These are phyloP conservation scores for Lathyrus tuberosus DNA, from an alignment of 306 rosid genomes.

Conservation along the genomic window DNA sequence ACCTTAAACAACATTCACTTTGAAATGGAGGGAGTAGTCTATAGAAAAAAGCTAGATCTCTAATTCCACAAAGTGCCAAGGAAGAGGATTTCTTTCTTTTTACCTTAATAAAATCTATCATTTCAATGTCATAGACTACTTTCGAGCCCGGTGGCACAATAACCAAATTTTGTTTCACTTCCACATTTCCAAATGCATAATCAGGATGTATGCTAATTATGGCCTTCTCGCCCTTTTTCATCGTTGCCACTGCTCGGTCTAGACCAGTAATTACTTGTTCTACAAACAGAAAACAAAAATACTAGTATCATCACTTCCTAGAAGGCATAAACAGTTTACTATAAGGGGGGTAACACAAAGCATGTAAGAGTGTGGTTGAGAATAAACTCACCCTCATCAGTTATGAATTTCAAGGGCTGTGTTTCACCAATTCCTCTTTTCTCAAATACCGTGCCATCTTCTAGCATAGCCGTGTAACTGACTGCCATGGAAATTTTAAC, in stretches of 20 bases:
- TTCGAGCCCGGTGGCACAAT: slow-evolving; percentile 54
- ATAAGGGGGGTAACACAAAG: not conserved
- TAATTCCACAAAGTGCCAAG: not conserved
- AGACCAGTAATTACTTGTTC: slow-evolving; percentile 73
- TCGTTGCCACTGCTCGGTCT: slow-evolving; percentile 66
- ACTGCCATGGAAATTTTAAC: slow-evolving; percentile 48
- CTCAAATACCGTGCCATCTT: slow-evolving; percentile 74
- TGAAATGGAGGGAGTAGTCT: not conserved
- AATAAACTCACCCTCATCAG: slow-evolving; percentile 65
- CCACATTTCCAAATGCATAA: slow-evolving; percentile 66
- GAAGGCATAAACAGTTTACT: slow-evolving; percentile 17
- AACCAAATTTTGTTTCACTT: slow-evolving; percentile 53
- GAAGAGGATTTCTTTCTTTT: not conserved
- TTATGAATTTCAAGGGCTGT: slow-evolving; percentile 59
- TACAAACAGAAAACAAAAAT: slow-evolving; percentile 39
- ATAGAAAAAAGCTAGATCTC: not conserved
- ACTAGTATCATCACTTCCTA: slow-evolving; percentile 22
- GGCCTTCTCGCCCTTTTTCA: slow-evolving; percentile 75
- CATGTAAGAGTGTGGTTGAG: slow-evolving; percentile 1
- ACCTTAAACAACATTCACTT: too few relatives aligned
- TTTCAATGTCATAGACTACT: slow-evolving; percentile 61
- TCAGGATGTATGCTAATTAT: slow-evolving; percentile 64
- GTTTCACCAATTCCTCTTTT: slow-evolving; percentile 58
- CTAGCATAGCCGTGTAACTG: slow-evolving; percentile 58
- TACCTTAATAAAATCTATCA: slow-evolving; percentile 61